Evolutionary conservation across 129 eudicot species (phyloP).

Genomic region (Lonicera japonica): DNA sequence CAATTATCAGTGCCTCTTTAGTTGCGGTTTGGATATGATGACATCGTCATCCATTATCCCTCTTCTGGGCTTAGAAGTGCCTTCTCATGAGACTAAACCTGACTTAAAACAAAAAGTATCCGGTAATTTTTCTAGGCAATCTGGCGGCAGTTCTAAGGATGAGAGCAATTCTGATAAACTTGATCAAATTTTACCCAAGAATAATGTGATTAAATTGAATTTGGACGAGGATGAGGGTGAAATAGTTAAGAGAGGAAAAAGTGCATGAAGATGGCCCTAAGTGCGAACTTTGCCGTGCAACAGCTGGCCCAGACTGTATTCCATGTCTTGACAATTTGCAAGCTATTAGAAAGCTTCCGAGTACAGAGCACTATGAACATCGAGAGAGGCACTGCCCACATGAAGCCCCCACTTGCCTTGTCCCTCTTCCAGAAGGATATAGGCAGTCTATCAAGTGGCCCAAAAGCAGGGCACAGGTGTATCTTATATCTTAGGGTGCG

Average conservation of each 20-base stretch:
- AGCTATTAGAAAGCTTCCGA: slow-evolving; percentile 54
- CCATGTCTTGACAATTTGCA: slow-evolving; percentile 67
- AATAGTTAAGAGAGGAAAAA: too few species aligned
- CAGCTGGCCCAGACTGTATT: slow-evolving; percentile 62
- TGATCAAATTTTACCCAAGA: slow-evolving; percentile 5
- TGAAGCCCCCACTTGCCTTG: slow-evolving; percentile 64
- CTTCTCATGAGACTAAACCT: slow-evolving; percentile 21
- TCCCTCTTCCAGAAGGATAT: slow-evolving; percentile 55
- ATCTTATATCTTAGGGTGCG: neutral
- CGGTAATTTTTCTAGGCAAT: slow-evolving; percentile 25
- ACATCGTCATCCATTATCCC: slow-evolving; percentile 53
- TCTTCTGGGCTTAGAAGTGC: slow-evolving; percentile 24
- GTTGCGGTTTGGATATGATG: slow-evolving; percentile 61
- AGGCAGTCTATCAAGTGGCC: slow-evolving; percentile 56
- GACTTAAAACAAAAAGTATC: slow-evolving; percentile 26
- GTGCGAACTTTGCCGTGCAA: slow-evolving; percentile 57
- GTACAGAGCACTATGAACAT: slow-evolving; percentile 50
- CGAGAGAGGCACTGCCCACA: slow-evolving; percentile 68
- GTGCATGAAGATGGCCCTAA: too few species aligned
- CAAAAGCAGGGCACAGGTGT: slow-evolving; percentile 57
- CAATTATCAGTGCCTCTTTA: slow-evolving; percentile 40
- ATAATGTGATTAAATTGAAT: slow-evolving; percentile 6
- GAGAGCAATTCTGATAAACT: slow-evolving; percentile 6
- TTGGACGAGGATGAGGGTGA: too few species aligned
- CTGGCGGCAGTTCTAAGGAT: slow-evolving; percentile 49